These are phyloP conservation scores for Talaromyces islandicus DNA, from an alignment of 2,329 filamentous ascomycete genomes.

Conservation along the genomic window DNA sequence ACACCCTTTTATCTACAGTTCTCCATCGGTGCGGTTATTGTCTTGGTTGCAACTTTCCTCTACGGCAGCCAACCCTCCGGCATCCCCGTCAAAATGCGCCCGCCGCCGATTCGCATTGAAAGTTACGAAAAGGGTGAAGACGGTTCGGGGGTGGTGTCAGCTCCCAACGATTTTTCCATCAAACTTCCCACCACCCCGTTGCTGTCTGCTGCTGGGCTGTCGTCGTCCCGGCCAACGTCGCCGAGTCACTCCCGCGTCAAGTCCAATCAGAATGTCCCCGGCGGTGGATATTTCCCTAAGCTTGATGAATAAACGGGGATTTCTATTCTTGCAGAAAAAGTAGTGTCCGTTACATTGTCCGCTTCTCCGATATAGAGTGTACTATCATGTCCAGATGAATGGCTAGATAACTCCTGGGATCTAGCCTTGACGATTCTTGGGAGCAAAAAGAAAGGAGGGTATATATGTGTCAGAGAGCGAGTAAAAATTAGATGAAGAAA, in stretches of 20 bases:
- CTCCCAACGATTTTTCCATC: constrained; percentile 41
- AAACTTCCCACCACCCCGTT: constrained; percentile 43
- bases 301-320: constrained; percentile 15
- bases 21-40: constrained; percentile 68
- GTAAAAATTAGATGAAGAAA: neutral
- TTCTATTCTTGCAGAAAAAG: neutral
- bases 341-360: neutral
- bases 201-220: constrained; percentile 40
- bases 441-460: neutral
- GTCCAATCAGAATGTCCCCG: constrained; percentile 34
- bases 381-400: neutral
- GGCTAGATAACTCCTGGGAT: neutral
- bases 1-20: constrained; percentile 53
- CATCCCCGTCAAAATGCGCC: constrained; percentile 38
- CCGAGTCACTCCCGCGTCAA: constrained; percentile 42
- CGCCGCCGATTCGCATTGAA: constrained; percentile 52
- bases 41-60: constrained; percentile 76
- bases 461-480: neutral
- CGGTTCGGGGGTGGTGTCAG: constrained; percentile 19
- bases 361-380: neutral
- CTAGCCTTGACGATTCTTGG: neutral
- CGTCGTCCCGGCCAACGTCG: constrained; percentile 49
- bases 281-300: constrained; percentile 33
- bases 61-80: constrained; percentile 58
- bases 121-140: constrained; percentile 70